Evolutionary conservation across 495 filamentous ascomycete species (phyloP), one percentile per base, ranked within the genome.

Genomic region (Podospora conica): DNA sequence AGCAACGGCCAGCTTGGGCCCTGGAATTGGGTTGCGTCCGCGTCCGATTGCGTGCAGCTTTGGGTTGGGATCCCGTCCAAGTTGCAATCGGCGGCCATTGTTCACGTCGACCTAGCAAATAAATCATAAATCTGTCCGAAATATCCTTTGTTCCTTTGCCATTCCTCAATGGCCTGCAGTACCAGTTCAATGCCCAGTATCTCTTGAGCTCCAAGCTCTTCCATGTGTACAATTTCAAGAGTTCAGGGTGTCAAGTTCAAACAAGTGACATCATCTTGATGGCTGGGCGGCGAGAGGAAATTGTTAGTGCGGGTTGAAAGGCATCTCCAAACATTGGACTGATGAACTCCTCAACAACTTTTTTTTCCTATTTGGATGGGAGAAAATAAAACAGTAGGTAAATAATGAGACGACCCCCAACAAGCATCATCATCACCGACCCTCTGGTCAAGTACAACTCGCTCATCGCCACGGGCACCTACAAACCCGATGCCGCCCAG

Each of bases 401-500:
- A 7, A 25, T 31, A 24, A 28, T 9, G 65, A 78, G 73, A 57
- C 79, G 72, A 65, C 69, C 71, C 18, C 69, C 75, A 33, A 77
- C 76, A 61, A 78, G 76, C 54, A 64, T 91, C 22, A 81, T 87
- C 58, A 90, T 92, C 68, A 90, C 90, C 8, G 89, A 91, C 70
- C 90, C 89, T 5, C 77, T 91, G 40, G 80, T 90, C 64, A 84
- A 89, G 60, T 92, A 91, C 71, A 81, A 85, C 24, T 75, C 86
- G 3, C 75, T 91, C 3, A 71, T 91, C 11, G 79, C 85, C 53
- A 86, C 86, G 0, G 84, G 86, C 55, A 66, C 75, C 31, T 87
- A 86, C 66, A 69, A 74, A 23, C 87, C 85, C 12, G 89, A 91
- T 75, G 81, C 83, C 0, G 78, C 87, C n/a, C 88, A 90, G 71